Base-by-base conservation (phyloP, 352 stramenopile genomes). In the Globisporangium ultimum region DNA sequence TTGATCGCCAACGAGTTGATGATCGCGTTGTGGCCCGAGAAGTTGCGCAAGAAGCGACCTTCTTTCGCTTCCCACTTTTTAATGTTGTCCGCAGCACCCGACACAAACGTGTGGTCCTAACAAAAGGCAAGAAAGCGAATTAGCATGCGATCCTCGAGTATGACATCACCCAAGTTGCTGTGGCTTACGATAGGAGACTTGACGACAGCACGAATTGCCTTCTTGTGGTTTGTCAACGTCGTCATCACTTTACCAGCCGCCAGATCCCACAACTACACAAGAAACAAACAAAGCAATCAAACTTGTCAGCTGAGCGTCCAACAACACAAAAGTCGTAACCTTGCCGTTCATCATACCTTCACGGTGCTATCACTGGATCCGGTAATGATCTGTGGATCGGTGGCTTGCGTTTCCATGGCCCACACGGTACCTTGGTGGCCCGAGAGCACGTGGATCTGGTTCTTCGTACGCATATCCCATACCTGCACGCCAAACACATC, bases 221-320 rank as follows among this genome's bases (percentile, higher is more conserved):
- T 99, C 84, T 99, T 99, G 78, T 99, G 98, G 78, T 99, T 98
- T n/a, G 98, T 99, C 18, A 99, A 73, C 12, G 97, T 99, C 21
- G 95, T 97, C 84, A 99, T 98, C 47, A 96, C 90, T 73, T 98
- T 99, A 21, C 97, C 98, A 0, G 97, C 95, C 6, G 95, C 95
- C 36, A 99, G 77, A 76, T 99, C 98, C 97, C 97, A 99, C 6
- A 99, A 66, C 81, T 93, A 34, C 22, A 58, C 18, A 41, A 11
- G 13, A 17, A 49, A 48, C 22, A 58, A 55, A n/a, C 40, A 49
- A 15, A 38, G 17, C 24, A 8, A 32, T 21, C 12, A 3, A 20
- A 40, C 8, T 20, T 12, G 40, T 32, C 7, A 48, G n/a, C 9
- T 28, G 10, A 21, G 48, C 17, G 21, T 34, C 22, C 20, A 38